A percentile compares a stretch with the other conserved stretches of the same genome.
Evolutionary conservation across 148 eudicot genomes (phyloP).

Genomic region (Oxyria digyna): DNA sequence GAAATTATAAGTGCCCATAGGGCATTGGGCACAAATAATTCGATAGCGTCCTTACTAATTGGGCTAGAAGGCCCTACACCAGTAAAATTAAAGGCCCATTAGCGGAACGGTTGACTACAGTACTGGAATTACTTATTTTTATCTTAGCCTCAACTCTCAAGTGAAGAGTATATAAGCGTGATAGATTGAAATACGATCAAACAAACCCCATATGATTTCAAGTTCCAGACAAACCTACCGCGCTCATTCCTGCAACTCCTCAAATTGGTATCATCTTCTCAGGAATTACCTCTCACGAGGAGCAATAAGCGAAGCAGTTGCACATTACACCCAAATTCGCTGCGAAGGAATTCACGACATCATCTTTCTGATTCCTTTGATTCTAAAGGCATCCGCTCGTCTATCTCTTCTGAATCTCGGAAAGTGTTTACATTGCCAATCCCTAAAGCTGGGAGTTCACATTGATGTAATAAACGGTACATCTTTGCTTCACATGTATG

Average conservation of each 20-base stretch:
- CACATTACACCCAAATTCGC: not conserved
- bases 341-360: not conserved
- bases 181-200: not conserved
- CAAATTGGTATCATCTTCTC: not conserved
- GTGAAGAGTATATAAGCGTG: not conserved
- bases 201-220: not conserved
- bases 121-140: too few relatives aligned
- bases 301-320: not conserved
- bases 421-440: not conserved
- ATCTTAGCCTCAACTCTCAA: not conserved
- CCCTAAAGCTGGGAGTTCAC: not conserved
- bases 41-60: too few relatives aligned
- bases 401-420: not conserved
- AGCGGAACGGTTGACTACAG: too few relatives aligned
- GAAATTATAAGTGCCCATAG: too few relatives aligned
- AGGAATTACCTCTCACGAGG: not conserved
- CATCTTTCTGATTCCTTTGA: not conserved
- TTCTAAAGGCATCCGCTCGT: not conserved
- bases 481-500: constrained; percentile 41
- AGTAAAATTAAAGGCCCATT: too few relatives aligned
- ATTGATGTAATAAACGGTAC: constrained; percentile 34
- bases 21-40: too few relatives aligned
- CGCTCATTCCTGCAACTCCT: too few relatives aligned
- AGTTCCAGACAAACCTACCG: not conserved
- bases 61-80: too few relatives aligned